phyloP scores from a whole-genome alignment of 768 basidiomycete genomes.

The Pisolithus sp. region DNA sequence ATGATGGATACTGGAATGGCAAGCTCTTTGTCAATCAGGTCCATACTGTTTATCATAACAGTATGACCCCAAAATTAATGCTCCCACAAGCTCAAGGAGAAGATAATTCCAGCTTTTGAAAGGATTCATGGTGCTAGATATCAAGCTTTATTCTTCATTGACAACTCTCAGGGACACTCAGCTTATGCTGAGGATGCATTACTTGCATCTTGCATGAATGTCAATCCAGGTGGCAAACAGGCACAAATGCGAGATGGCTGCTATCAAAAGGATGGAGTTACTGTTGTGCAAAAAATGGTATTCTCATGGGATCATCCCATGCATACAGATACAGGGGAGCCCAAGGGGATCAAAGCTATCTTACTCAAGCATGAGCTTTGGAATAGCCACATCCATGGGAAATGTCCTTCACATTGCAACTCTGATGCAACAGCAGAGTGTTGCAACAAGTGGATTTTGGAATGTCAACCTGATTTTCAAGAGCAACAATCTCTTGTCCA shows the following conservation, averaged over 20 bases:
- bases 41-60: neutral
- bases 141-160: conserved; percentile 8
- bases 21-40: conserved; percentile 31
- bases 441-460: conserved; percentile 21
- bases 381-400: conserved; percentile 1
- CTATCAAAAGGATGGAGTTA: conserved; percentile 19
- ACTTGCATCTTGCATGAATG: conserved; percentile 12
- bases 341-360: conserved; percentile 29
- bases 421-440: conserved; percentile 13
- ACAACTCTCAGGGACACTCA: conserved; percentile 23
- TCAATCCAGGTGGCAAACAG: conserved; percentile 21
- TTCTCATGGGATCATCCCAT: conserved; percentile 29
- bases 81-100: conserved; percentile 5
- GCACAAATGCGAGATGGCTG: conserved; percentile 25
- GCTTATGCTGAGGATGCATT: conserved; percentile 20
- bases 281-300: conserved; percentile 22
- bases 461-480: conserved; percentile 1
- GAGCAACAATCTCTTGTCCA: conserved; percentile 13
- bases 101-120: conserved; percentile 6
- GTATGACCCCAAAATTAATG: too few species aligned
- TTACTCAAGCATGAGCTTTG: neutral
- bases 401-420: neutral
- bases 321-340: conserved; percentile 20
- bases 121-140: conserved; percentile 18
- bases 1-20: conserved; percentile 36